Evolutionary conservation across 2,329 filamentous ascomycete genomes (phyloP).

Genomic region (Alternaria sp.): DNA sequence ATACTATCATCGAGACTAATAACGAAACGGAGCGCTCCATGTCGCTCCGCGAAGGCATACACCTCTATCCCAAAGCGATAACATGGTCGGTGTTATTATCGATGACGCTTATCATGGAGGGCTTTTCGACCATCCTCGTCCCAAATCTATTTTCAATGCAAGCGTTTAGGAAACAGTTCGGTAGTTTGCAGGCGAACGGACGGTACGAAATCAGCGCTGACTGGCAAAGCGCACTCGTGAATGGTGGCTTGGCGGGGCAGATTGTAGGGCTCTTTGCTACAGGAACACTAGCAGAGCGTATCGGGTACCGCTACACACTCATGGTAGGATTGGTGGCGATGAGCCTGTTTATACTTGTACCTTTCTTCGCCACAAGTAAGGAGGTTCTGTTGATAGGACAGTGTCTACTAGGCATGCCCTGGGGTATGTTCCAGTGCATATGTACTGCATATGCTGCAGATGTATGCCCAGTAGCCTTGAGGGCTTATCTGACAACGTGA

Average conservation of each 20-base stretch:
- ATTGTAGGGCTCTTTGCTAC: slow-evolving; percentile 52
- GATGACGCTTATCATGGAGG: slow-evolving; percentile 86
- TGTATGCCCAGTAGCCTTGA: slow-evolving; percentile 72
- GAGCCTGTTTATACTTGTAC: slow-evolving; percentile 19
- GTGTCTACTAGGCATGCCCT: slow-evolving; percentile 42
- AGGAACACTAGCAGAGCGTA: slow-evolving; percentile 51
- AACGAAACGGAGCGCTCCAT: slow-evolving; percentile 27
- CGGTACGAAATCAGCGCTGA: slow-evolving; percentile 48
- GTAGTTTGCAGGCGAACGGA: slow-evolving; percentile 25
- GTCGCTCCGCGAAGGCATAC: slow-evolving; percentile 72
- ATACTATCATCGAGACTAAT: background rate
- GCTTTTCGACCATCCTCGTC: slow-evolving; percentile 79
- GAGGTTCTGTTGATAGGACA: slow-evolving; percentile 23
- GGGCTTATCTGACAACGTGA: slow-evolving; percentile 64
- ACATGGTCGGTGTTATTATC: slow-evolving; percentile 82
- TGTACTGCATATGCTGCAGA: slow-evolving; percentile 58
- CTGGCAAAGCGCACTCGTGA: slow-evolving; percentile 54
- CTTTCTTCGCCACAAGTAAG: slow-evolving; percentile 27
- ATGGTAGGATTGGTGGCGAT: slow-evolving; percentile 20
- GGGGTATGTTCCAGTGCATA: slow-evolving; percentile 52
- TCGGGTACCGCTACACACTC: slow-evolving; percentile 40
- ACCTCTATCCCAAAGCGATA: slow-evolving; percentile 84
- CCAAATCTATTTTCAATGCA: slow-evolving; percentile 72
- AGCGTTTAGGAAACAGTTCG: slow-evolving; percentile 51
- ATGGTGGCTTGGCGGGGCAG: slow-evolving; percentile 52